phyloP scores from a whole-genome alignment of 106 monocot genomes.

The Chionographis japonica region DNA sequence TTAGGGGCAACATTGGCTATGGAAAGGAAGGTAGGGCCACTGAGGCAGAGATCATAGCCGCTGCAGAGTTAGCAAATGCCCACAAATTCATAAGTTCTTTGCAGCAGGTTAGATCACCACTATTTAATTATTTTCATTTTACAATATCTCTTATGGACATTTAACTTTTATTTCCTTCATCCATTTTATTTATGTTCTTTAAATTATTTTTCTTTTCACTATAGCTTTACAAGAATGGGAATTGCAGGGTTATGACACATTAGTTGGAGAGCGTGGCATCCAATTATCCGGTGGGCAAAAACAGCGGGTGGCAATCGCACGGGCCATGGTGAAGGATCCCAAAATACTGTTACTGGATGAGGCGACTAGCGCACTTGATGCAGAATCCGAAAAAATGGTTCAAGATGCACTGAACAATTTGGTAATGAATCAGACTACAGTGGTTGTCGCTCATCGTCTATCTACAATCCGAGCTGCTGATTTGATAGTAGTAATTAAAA shows the following conservation, averaged over 20 bases:
- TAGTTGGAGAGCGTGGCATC: too few relatives aligned
- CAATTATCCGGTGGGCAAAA: too few relatives aligned
- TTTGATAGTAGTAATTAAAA: not conserved
- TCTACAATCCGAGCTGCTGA: not conserved
- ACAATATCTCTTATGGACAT: too few relatives aligned
- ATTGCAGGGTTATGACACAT: too few relatives aligned
- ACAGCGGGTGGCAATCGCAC: too few relatives aligned
- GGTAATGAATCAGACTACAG: not conserved
- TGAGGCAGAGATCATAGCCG: constrained; percentile 51
- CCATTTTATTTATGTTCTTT: too few relatives aligned
- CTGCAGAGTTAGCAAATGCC: constrained; percentile 52
- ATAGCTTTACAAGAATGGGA: too few relatives aligned
- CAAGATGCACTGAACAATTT: not conserved
- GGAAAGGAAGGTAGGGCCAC: constrained; percentile 59
- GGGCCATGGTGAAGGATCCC: too few relatives aligned
- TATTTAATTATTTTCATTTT: not conserved
- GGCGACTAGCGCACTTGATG: not conserved
- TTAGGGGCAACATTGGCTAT: constrained; percentile 61
- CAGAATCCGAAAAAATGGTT: not conserved
- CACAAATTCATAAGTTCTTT: constrained; percentile 58
- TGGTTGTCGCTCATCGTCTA: not conserved
- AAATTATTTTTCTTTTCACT: too few relatives aligned
- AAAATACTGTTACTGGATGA: not conserved
- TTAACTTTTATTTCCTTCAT: too few relatives aligned
- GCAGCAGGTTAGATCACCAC: constrained; percentile 29